Percentiles rank a stretch among this genome's conserved stretches.
Evolutionary conservation across 1,284 basidiomycete genomes (phyloP).

Genomic region (Ganoderma sinense): DNA sequence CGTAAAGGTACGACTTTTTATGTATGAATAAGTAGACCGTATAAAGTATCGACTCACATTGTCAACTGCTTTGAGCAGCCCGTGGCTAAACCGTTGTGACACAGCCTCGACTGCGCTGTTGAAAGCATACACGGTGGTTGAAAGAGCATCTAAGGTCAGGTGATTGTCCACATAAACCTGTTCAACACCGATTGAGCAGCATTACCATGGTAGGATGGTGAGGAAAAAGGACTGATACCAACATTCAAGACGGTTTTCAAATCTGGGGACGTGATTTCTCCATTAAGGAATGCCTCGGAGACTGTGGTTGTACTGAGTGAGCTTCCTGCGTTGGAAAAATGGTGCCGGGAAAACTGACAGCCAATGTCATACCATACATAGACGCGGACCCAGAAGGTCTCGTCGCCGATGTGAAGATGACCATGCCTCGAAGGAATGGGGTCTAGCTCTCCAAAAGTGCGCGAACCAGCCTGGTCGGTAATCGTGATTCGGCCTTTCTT

Average conservation of each 20-base stretch:
- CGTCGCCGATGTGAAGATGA: conserved; percentile 1
- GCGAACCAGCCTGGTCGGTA: neutral
- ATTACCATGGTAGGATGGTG: no score
- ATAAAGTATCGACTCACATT: conserved; percentile 65
- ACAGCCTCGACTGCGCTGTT: conserved; percentile 48
- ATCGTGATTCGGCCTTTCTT: neutral
- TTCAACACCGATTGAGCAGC: conserved; percentile 6
- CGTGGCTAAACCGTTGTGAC: conserved; percentile 45
- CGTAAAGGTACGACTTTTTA: neutral
- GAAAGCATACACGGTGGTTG: conserved; percentile 56
- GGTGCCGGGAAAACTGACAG: conserved; percentile 48
- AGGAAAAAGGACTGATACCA: no score
- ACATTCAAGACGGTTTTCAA: conserved; percentile 80
- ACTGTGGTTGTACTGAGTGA: conserved; percentile 49
- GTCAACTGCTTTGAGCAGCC: conserved; percentile 40
- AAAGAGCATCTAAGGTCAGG: conserved; percentile 31
- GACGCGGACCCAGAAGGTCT: conserved; percentile 18
- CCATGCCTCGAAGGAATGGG: neutral
- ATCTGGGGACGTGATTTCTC: conserved; percentile 74
- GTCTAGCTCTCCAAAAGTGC: neutral
- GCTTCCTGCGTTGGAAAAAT: neutral
- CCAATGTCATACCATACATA: conserved; percentile 54
- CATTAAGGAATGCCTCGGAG: conserved; percentile 86
- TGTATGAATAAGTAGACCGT: conserved; percentile 47
- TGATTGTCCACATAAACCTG: conserved; percentile 85